A percentile compares a stretch with the other conserved stretches of the same genome.
These are phyloP conservation scores for Micractinium conductrix DNA, from an alignment of 139 green algal genomes.

Conservation along the genomic window DNA sequence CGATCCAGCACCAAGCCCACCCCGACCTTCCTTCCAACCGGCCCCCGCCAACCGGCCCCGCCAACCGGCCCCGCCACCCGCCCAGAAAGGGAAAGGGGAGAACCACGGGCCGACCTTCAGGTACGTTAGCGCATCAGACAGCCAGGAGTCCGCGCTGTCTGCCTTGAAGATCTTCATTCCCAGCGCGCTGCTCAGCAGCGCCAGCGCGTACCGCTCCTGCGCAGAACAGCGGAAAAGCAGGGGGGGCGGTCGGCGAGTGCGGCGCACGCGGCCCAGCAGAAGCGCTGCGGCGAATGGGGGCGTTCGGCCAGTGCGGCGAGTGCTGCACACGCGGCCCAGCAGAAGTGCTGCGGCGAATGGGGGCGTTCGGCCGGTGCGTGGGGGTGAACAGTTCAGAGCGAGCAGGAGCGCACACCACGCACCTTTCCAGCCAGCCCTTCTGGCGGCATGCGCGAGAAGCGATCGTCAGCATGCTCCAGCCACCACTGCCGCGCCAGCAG, in stretches of 20 bases:
- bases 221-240: background rate
- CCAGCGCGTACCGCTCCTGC: conserved; percentile 36
- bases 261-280: background rate
- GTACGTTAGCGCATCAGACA: conserved; percentile 40
- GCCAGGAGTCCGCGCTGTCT: conserved; percentile 34
- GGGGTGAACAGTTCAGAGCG: background rate
- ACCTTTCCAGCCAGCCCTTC: conserved; percentile 25
- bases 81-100: too few relatives aligned
- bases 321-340: background rate
- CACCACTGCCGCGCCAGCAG: conserved; percentile 9
- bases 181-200: conserved; percentile 16
- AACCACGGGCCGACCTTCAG: conserved; percentile 4
- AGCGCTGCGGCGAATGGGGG: background rate
- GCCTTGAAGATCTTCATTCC: conserved; percentile 34
- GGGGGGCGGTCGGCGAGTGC: background rate
- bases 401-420: background rate
- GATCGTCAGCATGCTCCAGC: background rate
- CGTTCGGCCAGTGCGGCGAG: background rate
- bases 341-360: background rate
- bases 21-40: too few relatives aligned
- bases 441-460: background rate
- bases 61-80: too few relatives aligned
- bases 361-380: background rate
- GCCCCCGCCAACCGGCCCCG: too few relatives aligned
- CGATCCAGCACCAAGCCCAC: too few relatives aligned